A percentile compares a stretch with the other conserved stretches of the same genome.
Evolutionary conservation across 164 flowering plant species (phyloP).

Genomic region (Brasenia schreberi): DNA sequence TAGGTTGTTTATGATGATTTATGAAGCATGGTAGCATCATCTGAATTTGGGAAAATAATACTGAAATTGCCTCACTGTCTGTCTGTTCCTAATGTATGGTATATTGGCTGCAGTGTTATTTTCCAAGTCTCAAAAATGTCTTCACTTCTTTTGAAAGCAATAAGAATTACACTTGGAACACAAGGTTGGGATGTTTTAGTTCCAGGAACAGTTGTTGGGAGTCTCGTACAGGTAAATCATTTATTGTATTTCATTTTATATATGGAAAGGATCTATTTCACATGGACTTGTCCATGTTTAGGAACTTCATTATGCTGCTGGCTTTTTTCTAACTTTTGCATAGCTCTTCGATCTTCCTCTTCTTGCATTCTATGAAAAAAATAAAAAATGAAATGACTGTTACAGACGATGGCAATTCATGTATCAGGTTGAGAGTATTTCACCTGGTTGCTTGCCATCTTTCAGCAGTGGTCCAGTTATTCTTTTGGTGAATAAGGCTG

Average conservation of each 20-base stretch:
- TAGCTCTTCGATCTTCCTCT: no score
- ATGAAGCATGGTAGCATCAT: neutral
- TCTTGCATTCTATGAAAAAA: no score
- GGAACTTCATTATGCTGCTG: no score
- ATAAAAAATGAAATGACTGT: no score
- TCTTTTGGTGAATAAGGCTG: conserved; percentile 85
- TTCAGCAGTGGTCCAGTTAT: conserved; percentile 57
- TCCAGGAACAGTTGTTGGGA: conserved; percentile 70
- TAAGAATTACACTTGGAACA: conserved; percentile 57
- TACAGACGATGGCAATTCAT: no score
- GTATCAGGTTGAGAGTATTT: conserved; percentile 66
- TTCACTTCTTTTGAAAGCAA: conserved; percentile 64
- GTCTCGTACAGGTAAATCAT: conserved; percentile 54
- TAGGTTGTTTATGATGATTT: neutral
- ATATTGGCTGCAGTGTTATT: conserved; percentile 7
- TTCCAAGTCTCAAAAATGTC: conserved; percentile 93
- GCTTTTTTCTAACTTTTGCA: no score
- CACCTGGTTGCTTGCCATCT: conserved; percentile 62
- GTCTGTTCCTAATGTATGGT: neutral
- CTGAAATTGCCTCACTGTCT: neutral
- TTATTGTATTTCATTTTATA: no score
- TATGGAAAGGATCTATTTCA: no score
- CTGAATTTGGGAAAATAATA: no score
- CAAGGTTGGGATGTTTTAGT: conserved; percentile 97
- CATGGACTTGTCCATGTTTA: no score